Base-by-base conservation (phyloP, 306 rosid genomes). In the Lotus japonicus region DNA sequence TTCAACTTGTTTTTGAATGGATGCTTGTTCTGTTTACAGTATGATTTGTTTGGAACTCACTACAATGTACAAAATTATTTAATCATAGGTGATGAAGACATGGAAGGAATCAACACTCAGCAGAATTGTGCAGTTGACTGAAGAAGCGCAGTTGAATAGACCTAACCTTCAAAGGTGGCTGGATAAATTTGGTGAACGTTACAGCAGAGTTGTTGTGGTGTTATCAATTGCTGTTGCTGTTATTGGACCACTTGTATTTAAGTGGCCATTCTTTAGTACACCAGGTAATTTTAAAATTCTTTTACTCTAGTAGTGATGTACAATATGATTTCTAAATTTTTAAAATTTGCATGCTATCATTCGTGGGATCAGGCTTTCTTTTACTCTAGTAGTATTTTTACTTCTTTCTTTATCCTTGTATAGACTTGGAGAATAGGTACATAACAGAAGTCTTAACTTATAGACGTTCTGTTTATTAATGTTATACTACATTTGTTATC, bases 141-240 rank as follows among this genome's bases (percentile, higher is more conserved):
- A 90, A 88, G 97, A 94, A 86, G 97, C 97, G 50, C 91, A 87
- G 63, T 73, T 83, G 83, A 94, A 85, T 78, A 90, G 83, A 81
- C 97, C 99, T 19, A 90, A 83, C 83, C 97, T 90, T 80, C 92
- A 94, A 80, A 88, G 99, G 82, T 94, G 99, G 99, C 83, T 94
- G 62, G 96, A 94, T 75, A 95, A 94, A 79, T 94, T 90, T 81
- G 97, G 99, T 23, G 99, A 94, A 78, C 87, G 71, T 21, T 94
- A 90, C 85, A 94, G 99, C 88, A 87, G 86, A 85, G 88, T 85
- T 72, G 99, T 94, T 71, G 88, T 94, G 70, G 89, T 90, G 68
- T 76, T 94, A 78, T 90, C 99, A 41, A 58, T 88, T 45, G 88
- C 95, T 36, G 55, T 94, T 72, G 99, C 99, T 68, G 77, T 94